Evolutionary conservation across 2,329 filamentous ascomycete genomes (phyloP).

Genomic region (Arachnomyces sp.): DNA sequence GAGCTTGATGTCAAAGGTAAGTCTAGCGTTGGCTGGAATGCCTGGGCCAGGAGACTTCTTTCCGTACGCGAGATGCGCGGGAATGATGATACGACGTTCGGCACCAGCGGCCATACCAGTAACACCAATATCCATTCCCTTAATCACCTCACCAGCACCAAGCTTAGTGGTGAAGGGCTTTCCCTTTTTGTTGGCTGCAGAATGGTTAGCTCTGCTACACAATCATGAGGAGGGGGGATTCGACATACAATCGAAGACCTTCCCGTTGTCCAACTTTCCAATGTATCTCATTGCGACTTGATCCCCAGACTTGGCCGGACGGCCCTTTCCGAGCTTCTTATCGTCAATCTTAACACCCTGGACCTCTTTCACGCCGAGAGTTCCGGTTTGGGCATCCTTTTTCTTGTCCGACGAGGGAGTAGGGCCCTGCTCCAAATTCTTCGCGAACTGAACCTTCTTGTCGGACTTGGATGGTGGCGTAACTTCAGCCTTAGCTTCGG

Average conservation of each 20-base stretch:
- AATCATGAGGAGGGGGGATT: constrained; percentile 1
- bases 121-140: constrained; percentile 96
- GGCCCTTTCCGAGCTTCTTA: constrained; percentile 81
- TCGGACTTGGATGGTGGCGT: constrained; percentile 55
- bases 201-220: constrained; percentile 4
- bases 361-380: constrained; percentile 65
- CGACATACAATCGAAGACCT: constrained; percentile 82
- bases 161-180: constrained; percentile 96
- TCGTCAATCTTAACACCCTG: constrained; percentile 90
- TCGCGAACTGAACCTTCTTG: constrained; percentile 98
- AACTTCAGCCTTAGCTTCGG: constrained; percentile 47
- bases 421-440: constrained; percentile 96
- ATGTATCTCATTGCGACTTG: constrained; percentile 94
- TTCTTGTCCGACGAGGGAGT: constrained; percentile 56
- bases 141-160: constrained; percentile 91
- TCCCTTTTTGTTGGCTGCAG: constrained; percentile 90
- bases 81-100: constrained; percentile 87
- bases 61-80: constrained; percentile 80
- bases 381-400: constrained; percentile 40
- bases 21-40: constrained; percentile 83
- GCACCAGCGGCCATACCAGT: constrained; percentile 86
- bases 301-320: constrained; percentile 81
- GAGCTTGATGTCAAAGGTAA: constrained; percentile 87
- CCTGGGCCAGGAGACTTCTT: constrained; percentile 64
- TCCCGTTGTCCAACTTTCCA: constrained; percentile 88